phyloP scores from a whole-genome alignment of 2,329 filamentous ascomycete species.

The Bipolaris victoriae region DNA sequence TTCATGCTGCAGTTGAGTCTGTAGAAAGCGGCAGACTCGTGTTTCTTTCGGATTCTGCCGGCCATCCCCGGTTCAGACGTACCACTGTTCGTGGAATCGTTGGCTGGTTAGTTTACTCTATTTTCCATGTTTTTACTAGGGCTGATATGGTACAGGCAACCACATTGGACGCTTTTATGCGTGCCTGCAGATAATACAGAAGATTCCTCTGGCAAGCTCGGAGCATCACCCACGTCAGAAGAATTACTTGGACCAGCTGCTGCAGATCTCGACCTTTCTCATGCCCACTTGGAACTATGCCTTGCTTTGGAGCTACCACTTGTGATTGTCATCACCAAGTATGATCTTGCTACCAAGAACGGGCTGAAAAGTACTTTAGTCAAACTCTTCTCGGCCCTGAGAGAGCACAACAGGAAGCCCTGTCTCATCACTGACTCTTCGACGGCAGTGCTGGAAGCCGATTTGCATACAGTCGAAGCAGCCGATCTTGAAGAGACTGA shows the following conservation, averaged over 20 bases:
- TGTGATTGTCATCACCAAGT: constrained; percentile 85
- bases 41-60: constrained; percentile 90
- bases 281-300: constrained; percentile 83
- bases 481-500: constrained; percentile 65
- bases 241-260: constrained; percentile 60
- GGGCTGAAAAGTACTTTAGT: constrained; percentile 73
- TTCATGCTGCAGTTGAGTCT: constrained; percentile 77
- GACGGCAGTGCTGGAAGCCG: constrained; percentile 41
- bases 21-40: constrained; percentile 77
- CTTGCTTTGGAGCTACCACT: constrained; percentile 79
- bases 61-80: constrained; percentile 84
- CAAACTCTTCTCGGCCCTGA: constrained; percentile 77
- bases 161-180: constrained; percentile 90
- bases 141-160: constrained; percentile 56
- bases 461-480: constrained; percentile 62
- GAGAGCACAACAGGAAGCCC: constrained; percentile 74
- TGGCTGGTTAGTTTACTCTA: constrained; percentile 66
- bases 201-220: constrained; percentile 47
- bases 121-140: background rate
- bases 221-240: constrained; percentile 58
- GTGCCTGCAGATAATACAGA: constrained; percentile 79
- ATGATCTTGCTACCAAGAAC: constrained; percentile 79
- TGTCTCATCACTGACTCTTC: constrained; percentile 63
- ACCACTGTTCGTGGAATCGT: constrained; percentile 90
- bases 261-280: constrained; percentile 71